Evolutionary conservation across 805 yeast species (phyloP), one percentile per base, ranked within the genome.

Genomic region (Maudiozyma serrabonitensis): DNA sequence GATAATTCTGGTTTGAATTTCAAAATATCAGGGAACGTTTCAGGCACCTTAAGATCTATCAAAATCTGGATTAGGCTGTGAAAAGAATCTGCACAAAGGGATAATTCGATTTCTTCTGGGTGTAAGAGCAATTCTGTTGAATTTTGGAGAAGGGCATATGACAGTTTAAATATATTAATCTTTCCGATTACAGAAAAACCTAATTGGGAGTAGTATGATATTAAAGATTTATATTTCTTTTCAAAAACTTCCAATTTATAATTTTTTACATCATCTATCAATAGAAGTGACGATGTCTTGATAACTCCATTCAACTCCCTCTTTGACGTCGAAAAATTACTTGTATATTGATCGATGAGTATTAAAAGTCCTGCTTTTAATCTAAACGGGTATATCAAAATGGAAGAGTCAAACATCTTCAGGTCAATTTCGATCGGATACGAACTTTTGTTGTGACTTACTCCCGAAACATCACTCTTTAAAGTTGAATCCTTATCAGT

Each of bases 81-180:
- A 0, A 81, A 74, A 0, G 96, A 87, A 61, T 90, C 98, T 1
- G 96, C 91, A 69, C 96, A 89, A 2, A 82, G 50, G 25, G 80
- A 81, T 1, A 83, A 43, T 19, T 68, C 70, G 15, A 75, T 61
- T 16, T 68, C 68, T 49, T 79, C 85, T 6, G 78, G 54, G 46
- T 72, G 73, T 9, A 45, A 74, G 78, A 11, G 21, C 13, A 52
- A 16, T 9, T 45, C 43, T 2, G 76, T 48, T 1, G 67, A 41
- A 0, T 76, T 56, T 49, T 62, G 54, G 51, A 21, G 3, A 11
- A 41, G 39, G 3, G 37, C 13, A 3, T 38, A 16, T 7, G 25
- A 28, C 11, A 48, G 13, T 39, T 44, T 47, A 3, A 32, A 8
- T 23, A 50, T 50, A 26, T 48, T 49, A 58, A 58, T 32, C 50